Evolutionary conservation across 1,139 yeast genomes (phyloP), one percentile per base, ranked within the genome.

Genomic region (Yamadazyma membranifaciens): DNA sequence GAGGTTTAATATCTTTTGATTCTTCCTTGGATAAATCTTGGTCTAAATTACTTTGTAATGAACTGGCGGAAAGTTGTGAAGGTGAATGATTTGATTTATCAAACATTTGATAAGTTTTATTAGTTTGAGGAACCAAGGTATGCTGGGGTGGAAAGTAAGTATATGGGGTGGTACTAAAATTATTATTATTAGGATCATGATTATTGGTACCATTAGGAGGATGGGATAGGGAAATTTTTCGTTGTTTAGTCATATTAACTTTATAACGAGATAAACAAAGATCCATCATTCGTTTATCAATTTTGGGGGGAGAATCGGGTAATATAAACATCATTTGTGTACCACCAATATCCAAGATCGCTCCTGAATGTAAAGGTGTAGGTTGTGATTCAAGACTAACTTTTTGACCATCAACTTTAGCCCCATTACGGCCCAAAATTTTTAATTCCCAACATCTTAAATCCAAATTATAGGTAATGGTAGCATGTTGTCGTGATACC

Each of bases 271-370:
- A 42, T 45, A 72, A 57, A 41, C 70, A 61, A 40, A 59, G 52
- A 24, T 55, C 67, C 45, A 83, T 60, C 55, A 84, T 73, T 43
- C 67, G 63, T 30, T 67, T 76, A 39, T 81, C 74, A 13, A 85
- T 69, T 25, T 64, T 65, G 1, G 97, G 96, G n/a, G 82, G 80
- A 6, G 87, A 81, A 57, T 91, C 98, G 0, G 98, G 98, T 49
- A 92, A 69, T 29, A 92, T 92, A 60, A 92, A 92, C 95, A 92
- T 92, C 98, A 92, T 92, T 64, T 92, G 98, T 11, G 96, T 91
- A 3, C 97, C 98, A 9, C 98, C 98, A 37, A 92, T 82, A 57
- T 92, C 98, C 45, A 92, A 67, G 14, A 92, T 81, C 37, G 94
- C 88, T 9, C 98, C 98, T 2, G 94, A 84, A 40, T 78, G 77